These are phyloP conservation scores for Dipteronia dyeriana DNA, from an alignment of 345 rosid genomes.

Conservation along the genomic window DNA sequence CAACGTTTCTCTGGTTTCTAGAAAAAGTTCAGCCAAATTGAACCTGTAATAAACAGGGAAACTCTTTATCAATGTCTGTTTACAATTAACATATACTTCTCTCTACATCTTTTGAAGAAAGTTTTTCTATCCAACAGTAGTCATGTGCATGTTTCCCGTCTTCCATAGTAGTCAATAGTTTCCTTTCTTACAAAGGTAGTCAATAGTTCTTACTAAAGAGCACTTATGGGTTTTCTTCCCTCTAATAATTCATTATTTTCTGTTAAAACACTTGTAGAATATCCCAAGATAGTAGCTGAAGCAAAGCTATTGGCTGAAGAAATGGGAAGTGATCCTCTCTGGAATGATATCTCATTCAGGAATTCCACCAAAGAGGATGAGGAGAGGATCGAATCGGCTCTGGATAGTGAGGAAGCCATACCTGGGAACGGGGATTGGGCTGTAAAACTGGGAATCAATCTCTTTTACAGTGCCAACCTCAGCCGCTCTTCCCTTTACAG, in stretches of 20 bases:
- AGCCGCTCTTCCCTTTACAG: slow-evolving; percentile 82
- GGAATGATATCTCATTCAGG: slow-evolving; percentile 65
- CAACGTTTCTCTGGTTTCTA: neutral
- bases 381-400: slow-evolving; percentile 59
- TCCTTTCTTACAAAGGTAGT: neutral
- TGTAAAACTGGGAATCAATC: slow-evolving; percentile 84
- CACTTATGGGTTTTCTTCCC: slow-evolving; percentile 4
- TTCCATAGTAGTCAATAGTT: neutral
- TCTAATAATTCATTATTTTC: slow-evolving; percentile 5
- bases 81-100: neutral
- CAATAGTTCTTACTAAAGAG: neutral
- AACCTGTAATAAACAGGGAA: neutral
- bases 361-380: slow-evolving; percentile 71
- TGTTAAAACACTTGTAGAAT: slow-evolving; percentile 59
- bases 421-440: slow-evolving; percentile 94
- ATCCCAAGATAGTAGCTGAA: slow-evolving; percentile 81
- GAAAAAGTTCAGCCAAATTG: neutral
- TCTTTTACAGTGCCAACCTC: slow-evolving; percentile 82
- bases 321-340: slow-evolving; percentile 52
- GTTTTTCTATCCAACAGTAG: neutral
- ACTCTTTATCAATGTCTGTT: neutral
- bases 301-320: slow-evolving; percentile 79
- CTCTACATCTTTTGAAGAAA: neutral
- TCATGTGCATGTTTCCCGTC: slow-evolving; percentile 2
- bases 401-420: slow-evolving; percentile 77